These are phyloP conservation scores for Linanthus parryae DNA, from an alignment of 148 eudicot species.

Conservation along the genomic window DNA sequence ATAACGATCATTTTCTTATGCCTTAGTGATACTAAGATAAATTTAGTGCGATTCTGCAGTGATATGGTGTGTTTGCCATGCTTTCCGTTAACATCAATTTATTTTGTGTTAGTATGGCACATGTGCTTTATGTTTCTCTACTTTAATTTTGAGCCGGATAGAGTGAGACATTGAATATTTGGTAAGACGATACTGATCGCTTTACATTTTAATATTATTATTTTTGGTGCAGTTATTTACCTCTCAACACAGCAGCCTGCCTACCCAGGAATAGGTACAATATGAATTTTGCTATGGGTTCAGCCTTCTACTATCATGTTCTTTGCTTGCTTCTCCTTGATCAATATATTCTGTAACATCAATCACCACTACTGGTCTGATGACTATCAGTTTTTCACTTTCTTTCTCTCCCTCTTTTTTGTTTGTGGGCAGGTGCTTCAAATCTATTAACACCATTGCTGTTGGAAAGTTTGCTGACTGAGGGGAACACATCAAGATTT, in stretches of 20 bases:
- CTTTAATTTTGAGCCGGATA: too few relatives aligned
- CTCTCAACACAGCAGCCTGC: conserved; percentile 71
- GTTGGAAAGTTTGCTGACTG: conserved; percentile 74
- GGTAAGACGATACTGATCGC: conserved; percentile 12
- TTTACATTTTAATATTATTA: conserved; percentile 2
- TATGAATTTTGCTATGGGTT: neutral
- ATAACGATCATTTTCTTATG: too few relatives aligned
- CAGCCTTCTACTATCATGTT: conserved; percentile 6
- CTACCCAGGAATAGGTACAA: conserved; percentile 62
- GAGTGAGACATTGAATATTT: too few relatives aligned
- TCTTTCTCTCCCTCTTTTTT: conserved; percentile 5
- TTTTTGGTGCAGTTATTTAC: conserved; percentile 60
- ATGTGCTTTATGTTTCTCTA: too few relatives aligned
- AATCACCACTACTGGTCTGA: neutral
- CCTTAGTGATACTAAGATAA: too few relatives aligned
- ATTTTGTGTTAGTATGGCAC: too few relatives aligned
- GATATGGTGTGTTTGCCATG: too few relatives aligned
- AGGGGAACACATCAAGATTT: conserved; percentile 68
- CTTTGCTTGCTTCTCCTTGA: conserved; percentile 4
- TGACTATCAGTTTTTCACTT: conserved; percentile 2
- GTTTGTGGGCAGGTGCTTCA: conserved; percentile 39
- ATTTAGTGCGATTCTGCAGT: too few relatives aligned
- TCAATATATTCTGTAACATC: conserved; percentile 3
- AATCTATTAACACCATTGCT: conserved; percentile 79
- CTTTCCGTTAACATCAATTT: too few relatives aligned